Percentiles rank a stretch among this genome's conserved stretches.
These are phyloP conservation scores for Bacidia gigantensis DNA, from an alignment of 495 filamentous ascomycete species.

Conservation along the genomic window DNA sequence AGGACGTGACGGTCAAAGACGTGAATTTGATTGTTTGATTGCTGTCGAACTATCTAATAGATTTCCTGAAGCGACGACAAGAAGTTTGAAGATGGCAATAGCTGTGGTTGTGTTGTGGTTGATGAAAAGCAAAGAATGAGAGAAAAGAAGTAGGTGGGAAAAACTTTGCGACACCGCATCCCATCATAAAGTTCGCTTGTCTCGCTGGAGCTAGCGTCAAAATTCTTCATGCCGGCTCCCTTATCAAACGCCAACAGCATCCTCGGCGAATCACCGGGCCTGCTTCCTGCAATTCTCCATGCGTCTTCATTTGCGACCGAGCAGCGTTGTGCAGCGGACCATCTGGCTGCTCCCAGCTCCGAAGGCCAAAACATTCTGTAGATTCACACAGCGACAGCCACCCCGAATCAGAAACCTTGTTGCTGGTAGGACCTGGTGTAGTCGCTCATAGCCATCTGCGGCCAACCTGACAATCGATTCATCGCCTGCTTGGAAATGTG, in stretches of 20 bases:
- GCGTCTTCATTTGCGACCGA: no score
- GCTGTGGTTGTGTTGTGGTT: constrained; percentile 1
- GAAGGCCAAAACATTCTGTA: no score
- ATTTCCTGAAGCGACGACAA: constrained; percentile 2
- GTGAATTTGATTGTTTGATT: constrained; percentile 3
- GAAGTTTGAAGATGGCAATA: not conserved
- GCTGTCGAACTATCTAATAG: constrained; percentile 3
- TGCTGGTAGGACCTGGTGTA: no score
- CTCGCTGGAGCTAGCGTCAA: not conserved
- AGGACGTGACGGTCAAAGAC: not conserved
- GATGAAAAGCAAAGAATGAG: no score
- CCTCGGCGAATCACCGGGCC: not conserved
- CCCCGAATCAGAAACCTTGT: no score
- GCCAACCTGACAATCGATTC: no score
- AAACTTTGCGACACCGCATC: not conserved
- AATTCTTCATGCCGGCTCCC: constrained; percentile 4
- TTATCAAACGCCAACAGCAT: constrained; percentile 2
- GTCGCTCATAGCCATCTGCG: no score
- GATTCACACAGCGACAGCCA: no score
- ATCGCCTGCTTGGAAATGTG: no score
- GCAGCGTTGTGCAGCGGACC: no score
- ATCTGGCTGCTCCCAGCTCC: no score
- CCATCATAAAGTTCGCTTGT: not conserved
- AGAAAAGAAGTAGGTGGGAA: not conserved
- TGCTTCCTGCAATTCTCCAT: no score